Conservation (phyloP, 208 protist genomes). For the Trypanosoma caninum region DNA sequence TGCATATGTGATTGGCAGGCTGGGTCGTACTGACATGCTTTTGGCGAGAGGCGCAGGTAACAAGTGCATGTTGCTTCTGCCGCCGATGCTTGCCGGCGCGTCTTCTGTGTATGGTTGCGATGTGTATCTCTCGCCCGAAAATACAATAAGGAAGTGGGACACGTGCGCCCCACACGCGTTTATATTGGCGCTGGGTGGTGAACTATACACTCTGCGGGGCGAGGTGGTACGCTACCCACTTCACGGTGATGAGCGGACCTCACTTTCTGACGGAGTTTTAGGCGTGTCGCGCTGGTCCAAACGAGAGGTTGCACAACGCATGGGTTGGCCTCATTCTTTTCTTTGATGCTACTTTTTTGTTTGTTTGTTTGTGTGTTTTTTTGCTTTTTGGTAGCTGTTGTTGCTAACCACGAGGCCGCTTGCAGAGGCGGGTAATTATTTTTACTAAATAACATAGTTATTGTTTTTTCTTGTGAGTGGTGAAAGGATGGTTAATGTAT, state of each 20-base stretch:
- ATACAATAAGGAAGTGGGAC: slow-evolving; percentile 76
- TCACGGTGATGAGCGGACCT: not conserved
- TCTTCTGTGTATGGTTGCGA: slow-evolving; percentile 25
- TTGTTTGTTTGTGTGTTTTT: too few species aligned
- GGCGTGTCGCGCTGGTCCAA: slow-evolving; percentile 27
- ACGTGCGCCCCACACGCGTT: slow-evolving; percentile 76
- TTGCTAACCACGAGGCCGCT: too few species aligned
- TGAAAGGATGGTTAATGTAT: not conserved
- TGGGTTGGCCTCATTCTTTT: slow-evolving; percentile 25
- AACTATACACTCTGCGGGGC: slow-evolving; percentile 37
- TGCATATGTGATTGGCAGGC: slow-evolving; percentile 17
- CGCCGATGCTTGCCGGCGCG: slow-evolving; percentile 17
- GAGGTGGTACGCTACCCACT: slow-evolving; percentile 34
- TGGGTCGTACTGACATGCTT: slow-evolving; percentile 24
- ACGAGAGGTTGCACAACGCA: slow-evolving; percentile 30
- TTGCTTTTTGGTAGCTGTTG: too few species aligned
- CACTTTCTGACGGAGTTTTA: slow-evolving; percentile 35
- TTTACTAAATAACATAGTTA: not conserved
- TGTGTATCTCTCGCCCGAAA: slow-evolving; percentile 53
- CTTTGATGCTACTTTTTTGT: not conserved
- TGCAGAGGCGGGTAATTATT: not conserved
- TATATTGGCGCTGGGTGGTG: slow-evolving; percentile 50
- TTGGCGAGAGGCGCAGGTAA: slow-evolving; percentile 44
- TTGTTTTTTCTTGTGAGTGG: not conserved
- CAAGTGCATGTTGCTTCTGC: slow-evolving; percentile 49